Evolutionary conservation across 2,329 filamentous ascomycete species (phyloP).

Genomic region (Arthrobotrys megalospora): DNA sequence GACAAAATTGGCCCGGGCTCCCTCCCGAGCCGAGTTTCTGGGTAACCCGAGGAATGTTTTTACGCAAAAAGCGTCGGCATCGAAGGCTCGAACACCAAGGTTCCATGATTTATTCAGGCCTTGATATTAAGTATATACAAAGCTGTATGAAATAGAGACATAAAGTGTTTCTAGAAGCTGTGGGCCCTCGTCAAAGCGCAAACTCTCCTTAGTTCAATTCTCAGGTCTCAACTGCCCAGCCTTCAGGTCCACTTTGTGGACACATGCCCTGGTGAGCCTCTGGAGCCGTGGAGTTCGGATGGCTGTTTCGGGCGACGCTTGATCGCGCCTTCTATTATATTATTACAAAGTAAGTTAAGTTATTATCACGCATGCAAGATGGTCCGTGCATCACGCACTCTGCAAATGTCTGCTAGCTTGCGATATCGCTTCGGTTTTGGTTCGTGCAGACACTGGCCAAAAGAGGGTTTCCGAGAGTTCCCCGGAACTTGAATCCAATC

Average conservation of each 20-base stretch:
- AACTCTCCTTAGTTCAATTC: slow-evolving; percentile 13
- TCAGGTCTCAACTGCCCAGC: slow-evolving; percentile 5
- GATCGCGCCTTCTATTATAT: slow-evolving; percentile 58
- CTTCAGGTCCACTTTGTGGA: slow-evolving; percentile 17
- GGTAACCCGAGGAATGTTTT: neutral
- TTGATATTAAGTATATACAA: neutral
- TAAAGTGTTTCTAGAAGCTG: slow-evolving; percentile 23
- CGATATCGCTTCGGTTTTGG: slow-evolving; percentile 46
- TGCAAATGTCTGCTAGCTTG: slow-evolving; percentile 16
- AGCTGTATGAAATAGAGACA: slow-evolving; percentile 11
- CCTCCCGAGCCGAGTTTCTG: slow-evolving; percentile 18
- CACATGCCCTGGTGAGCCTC: slow-evolving; percentile 23
- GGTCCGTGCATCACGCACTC: slow-evolving; percentile 50
- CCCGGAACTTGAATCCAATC: neutral
- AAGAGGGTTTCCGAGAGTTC: slow-evolving; percentile 1
- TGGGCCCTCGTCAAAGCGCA: slow-evolving; percentile 29
- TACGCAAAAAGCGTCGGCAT: neutral
- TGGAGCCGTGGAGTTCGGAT: slow-evolving; percentile 55
- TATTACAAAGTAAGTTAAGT: slow-evolving; percentile 39
- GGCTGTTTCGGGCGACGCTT: slow-evolving; percentile 55
- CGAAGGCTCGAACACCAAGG: slow-evolving; percentile 1
- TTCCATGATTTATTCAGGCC: neutral
- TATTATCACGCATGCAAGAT: slow-evolving; percentile 53
- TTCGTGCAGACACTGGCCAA: neutral
- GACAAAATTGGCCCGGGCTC: neutral